Base-by-base conservation (phyloP, 176 grass and related monocot species). In the Elaeis guineensis region DNA sequence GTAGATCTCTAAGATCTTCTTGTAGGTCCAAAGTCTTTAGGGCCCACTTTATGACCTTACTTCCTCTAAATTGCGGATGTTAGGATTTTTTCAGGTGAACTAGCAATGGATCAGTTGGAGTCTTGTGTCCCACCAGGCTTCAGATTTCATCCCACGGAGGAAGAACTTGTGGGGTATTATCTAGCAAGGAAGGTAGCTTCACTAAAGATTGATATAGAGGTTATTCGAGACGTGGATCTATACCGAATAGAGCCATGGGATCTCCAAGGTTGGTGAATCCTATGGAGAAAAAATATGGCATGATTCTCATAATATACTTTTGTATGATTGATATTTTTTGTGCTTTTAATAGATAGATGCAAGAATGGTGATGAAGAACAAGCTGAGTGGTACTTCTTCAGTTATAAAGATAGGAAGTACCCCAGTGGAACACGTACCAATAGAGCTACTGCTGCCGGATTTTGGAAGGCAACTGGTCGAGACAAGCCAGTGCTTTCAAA, bases 401-500 rank as follows among this genome's bases (percentile, higher is more conserved):
- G 93, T 63, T 92, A 72, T 78, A 97, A 97, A 70, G 93, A 97
- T 66, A 76, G 93, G 58, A 97, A 97, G 74, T 97, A 97, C 63
- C 93, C 87, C 3, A 89, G 86, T 55, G 90, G 90, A 9, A 95
- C 86, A 4, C 68, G 90, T 25, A 95, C 86, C 0, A 95, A 90
- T 62, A 73, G 90, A 3, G 86, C 90, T 18, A 95, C 90, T 9
- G 29, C 77, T 19, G 79, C 80, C 0, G 90, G 90, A 16, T 95
- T 95, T 69, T 95, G 90, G 90, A 95, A 95, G 83, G 90, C 90
- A 1, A 95, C 90, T 0, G 90, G 90, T 1, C 63, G 90, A 19
- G 90, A 95, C 82, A 95, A 95, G 77, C 80, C 86, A 17, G 90
- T 95, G 25, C 19, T 73, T 0, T 83, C 85, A 1, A 69, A 79